Evolutionary conservation across 768 basidiomycete species (phyloP), one percentile per base, ranked within the genome.

Genomic region (Rubroboletus pulcherrimus): DNA sequence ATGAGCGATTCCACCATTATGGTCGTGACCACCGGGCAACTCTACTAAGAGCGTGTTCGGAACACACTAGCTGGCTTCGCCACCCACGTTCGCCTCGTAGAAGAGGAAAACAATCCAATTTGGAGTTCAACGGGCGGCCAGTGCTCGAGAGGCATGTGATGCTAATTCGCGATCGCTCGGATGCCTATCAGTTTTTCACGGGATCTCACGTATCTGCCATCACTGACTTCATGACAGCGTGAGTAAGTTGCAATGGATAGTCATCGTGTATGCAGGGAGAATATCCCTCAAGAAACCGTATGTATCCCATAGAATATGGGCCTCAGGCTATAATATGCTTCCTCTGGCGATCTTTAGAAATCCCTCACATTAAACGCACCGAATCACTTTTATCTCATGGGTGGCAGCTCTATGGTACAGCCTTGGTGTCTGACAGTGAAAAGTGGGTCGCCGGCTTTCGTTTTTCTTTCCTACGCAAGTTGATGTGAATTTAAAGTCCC

Each of bases 351-450:
- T 33, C 21, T 33, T 43, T 24, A 30, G 48, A 31, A n/a, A 10
- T 26, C 41, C 29, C 49, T 21, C 49, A 2, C 17, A 19, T 40
- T 17, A 35, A 45, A 41, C 43, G 10, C 11, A 15, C 29, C 17
- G 46, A 45, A 49, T 17, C 44, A 26, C 33, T 4, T 29, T 31
- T 7, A 4, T 29, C 30, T 46, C 46, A 52, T 24, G 33, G 12
- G 29, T 11, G 5, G 44, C 3, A 15, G 7, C 7, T 7, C 1
- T 11, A 2, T 5, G n/a, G 49, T 55, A 11, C 31, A 10, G 5
- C 37, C 42, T 8, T 66, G 55, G 56, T 51, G 58, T 30, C n/a
- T 7, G 24, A n/a, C 17, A 41, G 63, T 65, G 12, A 21, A 38
- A 55, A 24, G 65, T 67, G 45, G 7, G 65, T 53, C 21, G 10